These are phyloP conservation scores for Cardiospermum halicacabum DNA, from an alignment of 345 rosid genomes.

Conservation along the genomic window DNA sequence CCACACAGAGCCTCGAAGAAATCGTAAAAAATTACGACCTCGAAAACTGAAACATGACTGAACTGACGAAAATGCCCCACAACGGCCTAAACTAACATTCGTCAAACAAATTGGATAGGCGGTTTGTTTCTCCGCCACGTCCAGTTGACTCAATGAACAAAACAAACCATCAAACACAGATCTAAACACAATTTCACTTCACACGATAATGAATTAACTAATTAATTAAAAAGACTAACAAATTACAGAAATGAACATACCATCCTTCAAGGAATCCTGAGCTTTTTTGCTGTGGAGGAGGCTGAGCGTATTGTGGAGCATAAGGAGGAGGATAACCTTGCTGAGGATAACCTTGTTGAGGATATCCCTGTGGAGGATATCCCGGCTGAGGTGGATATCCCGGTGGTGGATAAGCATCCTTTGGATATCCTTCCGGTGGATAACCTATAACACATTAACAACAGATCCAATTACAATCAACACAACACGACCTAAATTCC, in stretches of 20 bases:
- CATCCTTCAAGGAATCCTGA: slow-evolving; percentile 72
- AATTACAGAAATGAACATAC: slow-evolving; percentile 20
- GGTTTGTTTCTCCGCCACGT: background rate
- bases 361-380: slow-evolving; percentile 46
- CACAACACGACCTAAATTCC: background rate
- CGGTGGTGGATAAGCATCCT: slow-evolving; percentile 70
- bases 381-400: slow-evolving; percentile 62
- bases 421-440: slow-evolving; percentile 82
- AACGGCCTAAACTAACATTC: background rate
- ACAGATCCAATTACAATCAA: slow-evolving; percentile 11
- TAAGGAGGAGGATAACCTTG: slow-evolving; percentile 40
- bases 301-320: slow-evolving; percentile 75
- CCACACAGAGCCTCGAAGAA: background rate
- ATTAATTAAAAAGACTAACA: too few species aligned
- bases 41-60: background rate
- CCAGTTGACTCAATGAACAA: background rate
- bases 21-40: background rate
- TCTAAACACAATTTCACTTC: background rate
- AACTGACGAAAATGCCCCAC: background rate
- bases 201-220: too few species aligned
- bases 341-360: slow-evolving; percentile 31
- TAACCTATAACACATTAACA: slow-evolving; percentile 51
- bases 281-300: slow-evolving; percentile 50
- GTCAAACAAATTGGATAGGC: too few species aligned
- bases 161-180: background rate